Conservation (phyloP, 225 moss, liverwort and hornwort genomes). For the Thuidium tamariscinum region DNA sequence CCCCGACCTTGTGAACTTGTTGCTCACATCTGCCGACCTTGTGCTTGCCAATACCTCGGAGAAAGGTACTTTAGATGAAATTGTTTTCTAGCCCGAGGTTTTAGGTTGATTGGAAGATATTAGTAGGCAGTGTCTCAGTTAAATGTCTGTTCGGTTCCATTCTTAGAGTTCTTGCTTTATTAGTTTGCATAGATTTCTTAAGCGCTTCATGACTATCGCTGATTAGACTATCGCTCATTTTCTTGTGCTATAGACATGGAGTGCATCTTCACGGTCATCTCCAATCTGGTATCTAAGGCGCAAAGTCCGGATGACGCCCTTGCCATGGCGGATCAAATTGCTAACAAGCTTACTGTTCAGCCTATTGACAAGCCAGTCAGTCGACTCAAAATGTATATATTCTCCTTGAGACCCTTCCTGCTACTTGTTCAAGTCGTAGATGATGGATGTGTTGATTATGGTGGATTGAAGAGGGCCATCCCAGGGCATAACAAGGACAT, state of each 20-base stretch:
- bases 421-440: neutral
- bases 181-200: neutral
- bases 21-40: constrained; percentile 92
- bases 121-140: neutral
- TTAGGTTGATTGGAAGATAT: neutral
- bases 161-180: neutral
- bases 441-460: neutral
- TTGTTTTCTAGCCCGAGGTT: neutral
- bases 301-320: constrained; percentile 96
- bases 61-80: constrained; percentile 42
- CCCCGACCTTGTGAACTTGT: constrained; percentile 71
- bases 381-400: constrained; percentile 71
- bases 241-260: constrained; percentile 60
- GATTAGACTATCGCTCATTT: neutral
- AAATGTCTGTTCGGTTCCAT: neutral
- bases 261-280: constrained; percentile 94
- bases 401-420: neutral
- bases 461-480: neutral
- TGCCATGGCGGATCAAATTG: constrained; percentile 94
- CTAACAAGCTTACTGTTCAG: constrained; percentile 75
- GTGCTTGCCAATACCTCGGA: constrained; percentile 85
- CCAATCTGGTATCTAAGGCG: constrained; percentile 88
- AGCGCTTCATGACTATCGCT: neutral
- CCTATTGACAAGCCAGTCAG: constrained; percentile 82
- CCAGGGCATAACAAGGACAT: neutral